Conservation (phyloP, 2,329 filamentous ascomycete genomes). For the Penicillium sp. region DNA sequence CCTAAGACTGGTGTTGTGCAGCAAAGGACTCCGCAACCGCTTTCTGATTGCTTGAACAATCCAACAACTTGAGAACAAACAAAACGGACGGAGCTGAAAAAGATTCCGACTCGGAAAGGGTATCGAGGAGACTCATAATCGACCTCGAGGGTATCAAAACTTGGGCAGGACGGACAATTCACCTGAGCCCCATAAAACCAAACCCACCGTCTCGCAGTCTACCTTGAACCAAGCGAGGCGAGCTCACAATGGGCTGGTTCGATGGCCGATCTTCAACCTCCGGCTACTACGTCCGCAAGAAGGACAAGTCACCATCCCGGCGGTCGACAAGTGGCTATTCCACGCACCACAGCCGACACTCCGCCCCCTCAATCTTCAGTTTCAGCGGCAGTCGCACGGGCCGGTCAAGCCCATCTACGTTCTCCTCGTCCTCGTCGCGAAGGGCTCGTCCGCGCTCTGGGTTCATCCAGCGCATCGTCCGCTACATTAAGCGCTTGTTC, state of each 20-base stretch:
- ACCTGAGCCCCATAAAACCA: not conserved
- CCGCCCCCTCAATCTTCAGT: constrained; percentile 54
- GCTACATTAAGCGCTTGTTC: constrained; percentile 77
- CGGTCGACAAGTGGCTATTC: constrained; percentile 39
- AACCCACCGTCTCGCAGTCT: not conserved
- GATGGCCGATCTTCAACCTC: constrained; percentile 44
- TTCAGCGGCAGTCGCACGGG: constrained; percentile 40
- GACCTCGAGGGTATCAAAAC: not conserved
- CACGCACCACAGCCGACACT: constrained; percentile 44
- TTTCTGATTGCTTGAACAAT: constrained; percentile 21
- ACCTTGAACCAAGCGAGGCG: not conserved
- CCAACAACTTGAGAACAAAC: constrained; percentile 9
- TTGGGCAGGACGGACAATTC: not conserved
- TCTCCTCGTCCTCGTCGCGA: constrained; percentile 72
- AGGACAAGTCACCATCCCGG: constrained; percentile 38
- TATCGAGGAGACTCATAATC: not conserved
- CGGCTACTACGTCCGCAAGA: constrained; percentile 35
- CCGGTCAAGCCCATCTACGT: constrained; percentile 51
- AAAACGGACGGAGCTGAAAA: not conserved
- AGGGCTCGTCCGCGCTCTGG: constrained; percentile 76
- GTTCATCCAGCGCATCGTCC: constrained; percentile 75
- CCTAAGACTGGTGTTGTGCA: constrained; percentile 27
- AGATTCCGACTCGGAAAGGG: not conserved
- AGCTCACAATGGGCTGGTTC: constrained; percentile 52
- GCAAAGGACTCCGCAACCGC: constrained; percentile 24